These are phyloP conservation scores for Stentor roeselii DNA, from an alignment of 73 alveolate genomes.

Conservation along the genomic window DNA sequence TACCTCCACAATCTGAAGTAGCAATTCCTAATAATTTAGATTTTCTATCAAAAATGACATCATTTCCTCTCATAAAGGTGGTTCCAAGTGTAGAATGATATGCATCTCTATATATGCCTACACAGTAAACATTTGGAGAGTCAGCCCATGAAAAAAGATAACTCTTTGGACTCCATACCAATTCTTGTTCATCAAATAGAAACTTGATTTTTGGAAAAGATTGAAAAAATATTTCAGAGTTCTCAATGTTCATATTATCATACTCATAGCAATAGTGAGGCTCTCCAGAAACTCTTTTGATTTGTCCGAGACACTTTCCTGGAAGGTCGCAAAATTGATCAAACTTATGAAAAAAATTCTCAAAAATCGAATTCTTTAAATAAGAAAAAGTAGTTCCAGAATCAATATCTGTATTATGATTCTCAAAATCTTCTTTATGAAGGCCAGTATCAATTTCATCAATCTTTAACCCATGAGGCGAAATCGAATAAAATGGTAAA, in stretches of 20 bases:
- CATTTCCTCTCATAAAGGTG: conserved; percentile 22
- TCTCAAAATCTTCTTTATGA: not conserved
- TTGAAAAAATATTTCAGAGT: conserved; percentile 5
- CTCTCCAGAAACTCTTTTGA: not conserved
- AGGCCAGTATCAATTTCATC: conserved; percentile 18
- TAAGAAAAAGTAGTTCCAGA: conserved; percentile 85
- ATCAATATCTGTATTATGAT: conserved; percentile 45
- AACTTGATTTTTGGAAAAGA: conserved; percentile 6
- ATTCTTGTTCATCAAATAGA: not conserved
- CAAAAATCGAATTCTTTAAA: conserved; percentile 20
- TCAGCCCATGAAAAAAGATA: conserved; percentile 28
- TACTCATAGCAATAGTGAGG: not conserved
- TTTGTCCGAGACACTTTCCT: conserved; percentile 5
- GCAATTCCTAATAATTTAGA: not conserved
- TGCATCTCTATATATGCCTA: not conserved
- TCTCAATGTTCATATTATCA: not conserved
- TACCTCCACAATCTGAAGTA: conserved; percentile 11
- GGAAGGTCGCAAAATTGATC: not conserved
- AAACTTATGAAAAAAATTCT: not conserved
- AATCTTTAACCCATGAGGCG: not conserved
- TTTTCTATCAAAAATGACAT: conserved; percentile 29
- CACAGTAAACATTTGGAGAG: not conserved
- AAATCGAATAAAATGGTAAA: not conserved
- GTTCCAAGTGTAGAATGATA: not conserved
- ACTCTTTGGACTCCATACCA: conserved; percentile 12